Evolutionary conservation across 352 stramenopile species (phyloP), one percentile per base, ranked within the genome.

Genomic region (Hyphochytrium catenoides): DNA sequence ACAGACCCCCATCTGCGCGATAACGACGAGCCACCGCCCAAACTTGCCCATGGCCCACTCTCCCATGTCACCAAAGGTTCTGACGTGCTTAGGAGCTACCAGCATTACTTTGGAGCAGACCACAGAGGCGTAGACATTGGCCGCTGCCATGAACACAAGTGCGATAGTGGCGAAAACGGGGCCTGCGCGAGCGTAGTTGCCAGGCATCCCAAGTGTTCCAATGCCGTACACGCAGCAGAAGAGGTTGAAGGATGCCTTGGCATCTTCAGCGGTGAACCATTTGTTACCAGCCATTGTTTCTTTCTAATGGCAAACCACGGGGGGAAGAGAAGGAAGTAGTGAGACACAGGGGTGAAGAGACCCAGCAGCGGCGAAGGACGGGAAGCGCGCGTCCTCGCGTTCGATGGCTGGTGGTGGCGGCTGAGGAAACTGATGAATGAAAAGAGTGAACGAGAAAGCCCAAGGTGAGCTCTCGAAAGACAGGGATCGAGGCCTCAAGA

Each of bases 171-270:
- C 43, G 27, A 31, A 44, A 15, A 39, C 9, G 17, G 31, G 41
- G 7, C 43, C 43, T 15, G 43, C 43, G 16, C 43, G 43, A 31
- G 43, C 34, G 39, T 44, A 50, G 38, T 50, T 50, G 19, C n/a
- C 25, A 9, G 43, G 43, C 43, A 50, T 50, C 17, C 43, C 43
- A n/a, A 50, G 27, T 25, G 43, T 50, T 12, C 43, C 43, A 18
- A 50, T 42, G 16, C 43, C 43, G 15, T 50, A 50, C 8, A 50
- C 43, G 16, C 28, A 21, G 16, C 43, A 50, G 25, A 46, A 50
- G 45, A 71, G 54, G 41, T 63, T 68, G 50, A 66, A 67, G 8
- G 54, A 45, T 3, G 46, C 46, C 43, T 71, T 74, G 36, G 46
- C 36, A 38, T 74, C 61, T 46, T 74, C 61, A 15, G 42, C 15